Base-by-base conservation (phyloP, 345 rosid genomes). In the Cardamine occulta region DNA sequence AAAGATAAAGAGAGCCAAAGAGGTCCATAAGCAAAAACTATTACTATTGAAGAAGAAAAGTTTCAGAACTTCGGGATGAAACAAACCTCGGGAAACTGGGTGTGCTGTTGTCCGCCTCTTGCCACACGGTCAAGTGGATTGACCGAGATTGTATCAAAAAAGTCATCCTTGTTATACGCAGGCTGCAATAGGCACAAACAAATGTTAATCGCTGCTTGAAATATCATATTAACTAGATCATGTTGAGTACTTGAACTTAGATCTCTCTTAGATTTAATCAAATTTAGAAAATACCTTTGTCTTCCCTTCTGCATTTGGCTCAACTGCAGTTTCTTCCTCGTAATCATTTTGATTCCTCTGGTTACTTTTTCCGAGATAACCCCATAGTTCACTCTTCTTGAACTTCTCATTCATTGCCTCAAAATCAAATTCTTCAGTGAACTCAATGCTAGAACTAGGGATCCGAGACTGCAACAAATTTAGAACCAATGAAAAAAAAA, bases 131-230 rank as follows among this genome's bases (percentile, higher is more conserved):
- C 80, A 74, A 79, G 84, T 28, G 81, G 71, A 68, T 87, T 81
- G 85, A 79, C 80, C 44, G 97, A 93, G 67, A 93, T 84, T 7
- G 93, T 80, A 80, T 93, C 97, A 74, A 91, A 93, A 75, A 91
- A 91, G 84, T 93, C 98, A 73, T 91, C 93, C 78, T 89, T 93
- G 74, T 85, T 91, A 80, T 93, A 93, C 31, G 90, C 83, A 75
- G 89, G 81, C 98, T 93, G 87, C 74, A 76, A 47, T 70, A 77
- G 35, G 68, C 39, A 73, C 58, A 44, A 28, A 62, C 4, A 18
- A 39, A 21, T 57, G 66, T 63, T 63, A 9, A 18, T 21, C 26
- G 18, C 55, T 76, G 39, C 63, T 62, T 48, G 5, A 14, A 23
- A 37, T 19, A 24, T 49, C 73, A 26, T 26, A 28, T 42, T 63